Evolutionary conservation across 768 basidiomycete genomes (phyloP), one percentile per base, ranked within the genome.

Genomic region (Kwoniella mangroviensis): DNA sequence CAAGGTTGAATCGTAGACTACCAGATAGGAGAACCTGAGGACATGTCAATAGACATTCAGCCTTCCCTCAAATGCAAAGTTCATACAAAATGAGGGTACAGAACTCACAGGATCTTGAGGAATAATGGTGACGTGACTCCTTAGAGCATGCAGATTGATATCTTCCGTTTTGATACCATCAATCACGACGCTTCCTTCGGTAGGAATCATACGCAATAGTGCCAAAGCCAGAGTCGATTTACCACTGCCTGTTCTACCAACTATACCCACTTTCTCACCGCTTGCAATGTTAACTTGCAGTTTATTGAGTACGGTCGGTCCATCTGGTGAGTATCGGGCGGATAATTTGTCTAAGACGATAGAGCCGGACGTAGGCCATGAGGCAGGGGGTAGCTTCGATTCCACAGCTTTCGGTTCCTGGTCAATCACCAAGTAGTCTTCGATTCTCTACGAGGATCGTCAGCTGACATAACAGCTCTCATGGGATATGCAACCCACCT

Each of bases 121-220:
- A 51, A 89, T 89, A 71, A 89, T 88, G 2, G 89, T 90, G 65
- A 91, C 86, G 66, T 85, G 87, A 1, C 86, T 84, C 53, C 90
- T 84, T 55, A 90, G 81, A 7, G 84, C 85, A 71, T 89, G 86
- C 13, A 90, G 82, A 72, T 89, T 89, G n/a, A 90, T 77, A 1
- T 81, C 79, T 51, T 83, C 79, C 0, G 86, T 88, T 22, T 83
- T 82, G 28, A 87, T 71, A 10, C 87, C 88, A 71, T 90, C 89
- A 65, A 87, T 88, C 69, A 83, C 84, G 26, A 89, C 86, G 15
- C 80, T 83, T 1, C 89, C 89, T 52, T 87, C 86, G 0, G 88
- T 89, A 41, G 86, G 83, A 42, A 90, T 88, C 78, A 88, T 86
- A 0, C 88, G 85, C 56, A 90, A 80, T 12, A 90, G 83, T 0